Base-by-base conservation (phyloP, 176 grass and related monocot species). In the Ananas comosus region DNA sequence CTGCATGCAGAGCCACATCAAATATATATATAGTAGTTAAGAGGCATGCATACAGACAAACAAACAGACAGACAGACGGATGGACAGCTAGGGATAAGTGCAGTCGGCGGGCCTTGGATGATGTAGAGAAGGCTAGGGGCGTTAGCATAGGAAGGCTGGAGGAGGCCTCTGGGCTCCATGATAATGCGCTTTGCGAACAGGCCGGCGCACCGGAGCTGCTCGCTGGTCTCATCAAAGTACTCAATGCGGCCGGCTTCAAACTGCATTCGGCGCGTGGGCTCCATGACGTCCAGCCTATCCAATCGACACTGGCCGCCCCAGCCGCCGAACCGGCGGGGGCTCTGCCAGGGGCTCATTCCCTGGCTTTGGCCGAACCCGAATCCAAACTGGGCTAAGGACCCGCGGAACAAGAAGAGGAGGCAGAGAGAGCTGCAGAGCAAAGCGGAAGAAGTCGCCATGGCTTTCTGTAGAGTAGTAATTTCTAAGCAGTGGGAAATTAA, bases 61-160 rank as follows among this genome's bases (percentile, higher is more conserved):
- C 4, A 21, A 48, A 18, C 9, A 3, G 12, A 17, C 53, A 50
- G 22, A 18, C 9, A 3, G 12, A 17, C 53, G 50, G 22, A 23
- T 10, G 28, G 4, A 2, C 7, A 9, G 27, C 17, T 10, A 61
- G 33, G 33, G 33, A 42, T 42, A 42, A 42, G 33, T 42, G 33
- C 33, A 42, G 33, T 59, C 8, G 16, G 18, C 12, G 27, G 48
- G 29, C 80, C 85, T 80, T 87, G 80, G 28, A 78, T 71, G 13
- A 87, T 72, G 48, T 87, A 87, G 29, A 82, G 66, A 16, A 87
- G 71, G 57, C 58, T 53, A 14, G 71, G 80, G 49, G 84, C 16
- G 61, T 71, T 87, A 18, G 66, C 48, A 42, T 75, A 82, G 3
- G 75, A 63, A 18, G 85, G 85, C 10, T 82, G 13, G 24, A 70